These are phyloP conservation scores for Paecilomyces niveus DNA, from an alignment of 2,329 filamentous ascomycete genomes.

Conservation along the genomic window DNA sequence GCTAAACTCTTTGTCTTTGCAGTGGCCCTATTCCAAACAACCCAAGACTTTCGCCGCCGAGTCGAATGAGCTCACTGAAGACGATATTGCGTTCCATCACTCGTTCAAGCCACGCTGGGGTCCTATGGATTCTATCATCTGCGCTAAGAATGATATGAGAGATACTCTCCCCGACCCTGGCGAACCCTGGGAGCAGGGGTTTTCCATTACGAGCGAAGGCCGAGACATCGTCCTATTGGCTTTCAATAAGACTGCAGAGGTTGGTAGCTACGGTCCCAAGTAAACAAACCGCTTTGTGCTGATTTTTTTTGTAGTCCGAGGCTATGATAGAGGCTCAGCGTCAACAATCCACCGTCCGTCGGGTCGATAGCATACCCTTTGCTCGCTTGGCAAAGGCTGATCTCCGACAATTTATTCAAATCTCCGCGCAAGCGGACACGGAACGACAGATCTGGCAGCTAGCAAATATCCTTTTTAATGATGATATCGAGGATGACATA, in stretches of 20 bases:
- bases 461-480: conserved; percentile 78
- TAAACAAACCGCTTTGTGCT: conserved; percentile 2
- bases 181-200: conserved; percentile 48
- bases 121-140: conserved; percentile 64
- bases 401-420: conserved; percentile 25
- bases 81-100: conserved; percentile 62
- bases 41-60: conserved; percentile 61
- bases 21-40: conserved; percentile 84
- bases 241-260: conserved; percentile 15
- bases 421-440: conserved; percentile 20
- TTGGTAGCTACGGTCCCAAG: conserved; percentile 3
- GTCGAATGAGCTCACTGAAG: conserved; percentile 53
- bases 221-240: conserved; percentile 23
- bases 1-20: conserved; percentile 35
- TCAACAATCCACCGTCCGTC: conserved; percentile 36
- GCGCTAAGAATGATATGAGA: conserved; percentile 42
- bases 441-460: conserved; percentile 68
- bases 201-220: conserved; percentile 35
- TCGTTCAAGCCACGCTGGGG: conserved; percentile 76
- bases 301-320: conserved; percentile 12
- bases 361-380: conserved; percentile 54
- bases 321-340: conserved; percentile 29
- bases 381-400: conserved; percentile 31
- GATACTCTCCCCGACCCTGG: conserved; percentile 12
- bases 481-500: conserved; percentile 43